These are phyloP conservation scores for Phanerochaete carnosa DNA, from an alignment of 768 basidiomycete genomes.

Conservation along the genomic window DNA sequence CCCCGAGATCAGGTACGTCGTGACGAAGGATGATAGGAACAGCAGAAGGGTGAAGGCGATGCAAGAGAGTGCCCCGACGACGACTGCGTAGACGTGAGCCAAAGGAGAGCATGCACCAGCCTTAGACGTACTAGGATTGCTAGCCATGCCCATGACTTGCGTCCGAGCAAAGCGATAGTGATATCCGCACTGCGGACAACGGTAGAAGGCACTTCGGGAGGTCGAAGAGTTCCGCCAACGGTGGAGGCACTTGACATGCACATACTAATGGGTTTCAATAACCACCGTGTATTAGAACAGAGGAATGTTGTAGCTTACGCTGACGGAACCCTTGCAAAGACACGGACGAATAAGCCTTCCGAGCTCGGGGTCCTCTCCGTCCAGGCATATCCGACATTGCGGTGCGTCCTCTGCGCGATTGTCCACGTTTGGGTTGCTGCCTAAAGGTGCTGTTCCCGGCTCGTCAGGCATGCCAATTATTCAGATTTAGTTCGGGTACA, in stretches of 20 bases:
- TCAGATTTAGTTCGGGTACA: not conserved
- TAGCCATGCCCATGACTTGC: conserved; percentile 63
- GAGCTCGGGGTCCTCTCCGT: conserved; percentile 58
- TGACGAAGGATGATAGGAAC: conserved; percentile 65
- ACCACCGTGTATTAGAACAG: not conserved
- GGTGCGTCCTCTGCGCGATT: conserved; percentile 27
- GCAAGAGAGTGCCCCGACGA: conserved; percentile 58
- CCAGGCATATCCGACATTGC: conserved; percentile 85
- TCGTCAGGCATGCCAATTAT: conserved; percentile 7
- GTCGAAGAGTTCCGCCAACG: conserved; percentile 65
- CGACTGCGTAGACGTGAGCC: conserved; percentile 40
- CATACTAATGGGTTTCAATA: conserved; percentile 44
- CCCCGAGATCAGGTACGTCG: conserved; percentile 66
- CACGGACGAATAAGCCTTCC: conserved; percentile 84
- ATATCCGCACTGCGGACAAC: conserved; percentile 79
- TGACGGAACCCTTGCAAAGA: conserved; percentile 76
- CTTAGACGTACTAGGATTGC: conserved; percentile 61
- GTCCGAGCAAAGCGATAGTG: conserved; percentile 76
- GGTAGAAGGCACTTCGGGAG: conserved; percentile 69
- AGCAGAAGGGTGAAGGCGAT: conserved; percentile 63
- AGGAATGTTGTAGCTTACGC: conserved; percentile 34
- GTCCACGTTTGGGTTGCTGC: not conserved
- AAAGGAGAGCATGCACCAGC: not conserved
- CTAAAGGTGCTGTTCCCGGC: not conserved
- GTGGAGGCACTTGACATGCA: conserved; percentile 77